A percentile compares a stretch with the other conserved stretches of the same genome.
Conservation (phyloP, 2,329 filamentous ascomycete genomes). For the Exophiala sp. region DNA sequence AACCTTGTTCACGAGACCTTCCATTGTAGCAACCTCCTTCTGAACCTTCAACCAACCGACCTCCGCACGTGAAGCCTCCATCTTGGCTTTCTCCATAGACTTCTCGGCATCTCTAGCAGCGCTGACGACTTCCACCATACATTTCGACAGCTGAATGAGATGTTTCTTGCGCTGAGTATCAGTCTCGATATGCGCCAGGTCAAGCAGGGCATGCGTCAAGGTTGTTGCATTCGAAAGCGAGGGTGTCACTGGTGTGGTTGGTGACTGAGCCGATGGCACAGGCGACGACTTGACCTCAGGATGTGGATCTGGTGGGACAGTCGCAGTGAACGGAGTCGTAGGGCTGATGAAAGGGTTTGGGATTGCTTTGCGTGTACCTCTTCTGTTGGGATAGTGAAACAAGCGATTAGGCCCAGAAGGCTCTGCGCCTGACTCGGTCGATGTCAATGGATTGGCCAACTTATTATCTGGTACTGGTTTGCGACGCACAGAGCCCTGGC, state of each 20-base stretch:
- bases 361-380: conserved; percentile 4
- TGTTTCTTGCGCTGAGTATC: conserved; percentile 17
- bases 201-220: conserved; percentile 28
- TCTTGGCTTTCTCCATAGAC: conserved; percentile 30
- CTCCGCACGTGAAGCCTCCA: conserved; percentile 30
- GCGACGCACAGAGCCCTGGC: conserved; percentile 10
- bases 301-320: not conserved
- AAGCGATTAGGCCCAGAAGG: not conserved
- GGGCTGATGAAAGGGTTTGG: conserved; percentile 15
- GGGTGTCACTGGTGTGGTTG: not conserved
- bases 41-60: conserved; percentile 18
- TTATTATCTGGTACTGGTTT: conserved; percentile 12
- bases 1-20: conserved; percentile 5
- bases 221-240: conserved; percentile 26
- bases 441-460: conserved; percentile 3
- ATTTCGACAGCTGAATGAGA: conserved; percentile 27
- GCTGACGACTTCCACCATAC: conserved; percentile 29
- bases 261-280: not conserved
- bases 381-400: not conserved
- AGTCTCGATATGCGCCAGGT: conserved; percentile 24
- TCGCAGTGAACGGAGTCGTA: conserved; percentile 20
- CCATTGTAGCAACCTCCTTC: conserved; percentile 13
- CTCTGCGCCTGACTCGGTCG: not conserved
- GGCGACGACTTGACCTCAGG: conserved; percentile 16
- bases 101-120: conserved; percentile 31